Conservation (phyloP, 1,284 basidiomycete genomes). For the Trichosporon asahii region DNA sequence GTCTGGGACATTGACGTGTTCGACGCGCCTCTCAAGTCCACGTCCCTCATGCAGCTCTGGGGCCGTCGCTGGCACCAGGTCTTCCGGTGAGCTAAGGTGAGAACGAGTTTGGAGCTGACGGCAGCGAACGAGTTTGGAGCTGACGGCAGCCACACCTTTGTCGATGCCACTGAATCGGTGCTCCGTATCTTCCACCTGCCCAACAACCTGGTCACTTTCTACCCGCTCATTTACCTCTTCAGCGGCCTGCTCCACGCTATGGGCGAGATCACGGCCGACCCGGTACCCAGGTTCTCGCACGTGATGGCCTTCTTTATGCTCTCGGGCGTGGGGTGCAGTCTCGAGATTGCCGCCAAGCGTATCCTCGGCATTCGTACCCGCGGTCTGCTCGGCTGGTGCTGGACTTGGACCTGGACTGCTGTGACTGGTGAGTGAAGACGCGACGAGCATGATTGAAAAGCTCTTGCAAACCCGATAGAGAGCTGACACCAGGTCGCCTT, state of each 20-base stretch:
- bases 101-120: neutral
- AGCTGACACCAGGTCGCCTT: conserved; percentile 25
- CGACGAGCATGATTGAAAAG: neutral
- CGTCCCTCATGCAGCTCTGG: conserved; percentile 49
- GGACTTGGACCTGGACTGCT: conserved; percentile 26
- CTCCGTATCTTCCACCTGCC: conserved; percentile 30
- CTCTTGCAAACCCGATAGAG: neutral
- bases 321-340: conserved; percentile 36
- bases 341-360: conserved; percentile 21
- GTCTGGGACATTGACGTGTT: conserved; percentile 46
- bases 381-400: conserved; percentile 41
- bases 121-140: conserved; percentile 12
- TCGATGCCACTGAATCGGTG: conserved; percentile 34
- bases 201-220: conserved; percentile 20
- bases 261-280: conserved; percentile 41
- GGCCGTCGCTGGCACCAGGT: conserved; percentile 51
- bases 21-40: conserved; percentile 38
- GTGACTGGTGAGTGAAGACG: conserved; percentile 28
- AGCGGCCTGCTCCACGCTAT: conserved; percentile 46
- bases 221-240: conserved; percentile 41
- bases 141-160: conserved; percentile 38
- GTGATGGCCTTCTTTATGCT: conserved; percentile 42
- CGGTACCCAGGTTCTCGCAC: conserved; percentile 32
- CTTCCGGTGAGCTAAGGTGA: neutral
- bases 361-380: conserved; percentile 33